These are phyloP conservation scores for Trametes cingulata DNA, from an alignment of 768 basidiomycete species.

Conservation along the genomic window DNA sequence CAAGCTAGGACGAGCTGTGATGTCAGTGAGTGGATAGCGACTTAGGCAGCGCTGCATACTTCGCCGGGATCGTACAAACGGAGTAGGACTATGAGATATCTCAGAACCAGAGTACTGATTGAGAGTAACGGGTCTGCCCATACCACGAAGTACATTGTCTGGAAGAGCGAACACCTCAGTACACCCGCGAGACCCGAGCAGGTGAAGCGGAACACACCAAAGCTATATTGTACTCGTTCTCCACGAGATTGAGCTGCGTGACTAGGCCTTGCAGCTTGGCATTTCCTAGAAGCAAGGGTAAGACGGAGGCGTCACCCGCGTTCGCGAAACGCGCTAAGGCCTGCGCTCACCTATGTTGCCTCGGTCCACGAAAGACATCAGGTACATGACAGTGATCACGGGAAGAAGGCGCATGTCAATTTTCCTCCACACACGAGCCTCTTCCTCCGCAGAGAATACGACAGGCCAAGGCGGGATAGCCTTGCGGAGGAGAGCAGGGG, in stretches of 20 bases:
- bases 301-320: not conserved
- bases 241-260: conserved; percentile 52
- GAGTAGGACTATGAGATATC: conserved; percentile 48
- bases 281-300: conserved; percentile 13
- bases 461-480: too few species aligned
- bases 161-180: not conserved
- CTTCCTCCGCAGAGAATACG: conserved; percentile 18
- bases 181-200: not conserved
- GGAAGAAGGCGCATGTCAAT: conserved; percentile 33
- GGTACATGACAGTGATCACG: conserved; percentile 31
- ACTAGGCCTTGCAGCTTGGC: conserved; percentile 45
- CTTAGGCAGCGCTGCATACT: conserved; percentile 40
- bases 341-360: conserved; percentile 26
- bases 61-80: conserved; percentile 66
- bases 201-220: conserved; percentile 39
- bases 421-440: conserved; percentile 38
- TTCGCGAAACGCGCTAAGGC: not conserved
- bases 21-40: not conserved
- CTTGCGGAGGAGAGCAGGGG: too few species aligned
- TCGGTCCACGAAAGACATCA: conserved; percentile 29
- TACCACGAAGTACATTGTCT: conserved; percentile 73
- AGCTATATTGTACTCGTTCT: conserved; percentile 63
- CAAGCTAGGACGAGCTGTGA: conserved; percentile 28
- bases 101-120: not conserved
- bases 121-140: conserved; percentile 21